phyloP scores from a whole-genome alignment of 2,329 filamentous ascomycete genomes.

The Helicocarpus griseus region DNA sequence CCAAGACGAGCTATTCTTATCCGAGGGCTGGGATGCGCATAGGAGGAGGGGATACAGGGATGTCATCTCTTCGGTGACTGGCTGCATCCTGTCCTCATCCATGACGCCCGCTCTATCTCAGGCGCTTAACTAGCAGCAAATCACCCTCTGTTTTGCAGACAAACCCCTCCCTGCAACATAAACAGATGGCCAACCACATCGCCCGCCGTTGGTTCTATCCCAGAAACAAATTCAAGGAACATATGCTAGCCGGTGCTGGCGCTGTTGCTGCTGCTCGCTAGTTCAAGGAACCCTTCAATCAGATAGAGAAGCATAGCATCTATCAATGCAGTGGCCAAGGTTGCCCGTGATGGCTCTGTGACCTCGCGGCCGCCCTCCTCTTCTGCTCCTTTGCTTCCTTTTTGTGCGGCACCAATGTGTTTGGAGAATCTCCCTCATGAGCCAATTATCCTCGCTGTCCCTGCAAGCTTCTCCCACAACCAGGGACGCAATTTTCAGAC shows the following conservation, averaged over 20 bases:
- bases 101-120: neutral
- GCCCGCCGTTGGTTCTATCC: neutral
- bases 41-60: neutral
- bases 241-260: neutral
- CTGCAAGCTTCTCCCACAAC: neutral
- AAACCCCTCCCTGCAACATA: neutral
- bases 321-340: neutral
- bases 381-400: neutral
- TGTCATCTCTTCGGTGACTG: neutral
- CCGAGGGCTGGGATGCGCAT: neutral
- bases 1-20: neutral
- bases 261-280: too few relatives aligned
- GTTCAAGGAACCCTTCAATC: neutral
- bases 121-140: constrained; percentile 12
- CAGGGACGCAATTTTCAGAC: neutral
- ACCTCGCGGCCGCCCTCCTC: neutral
- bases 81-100: neutral
- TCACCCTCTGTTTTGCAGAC: constrained; percentile 2
- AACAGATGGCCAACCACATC: constrained; percentile 4
- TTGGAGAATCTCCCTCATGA: too few relatives aligned
- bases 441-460: neutral
- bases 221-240: too few relatives aligned
- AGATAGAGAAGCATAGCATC: neutral
- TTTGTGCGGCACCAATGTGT: too few relatives aligned
- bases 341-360: neutral